Evolutionary conservation across 352 stramenopile genomes (phyloP), one percentile per base, ranked within the genome.

Genomic region (Phytophthora macrochlamydospora): DNA sequence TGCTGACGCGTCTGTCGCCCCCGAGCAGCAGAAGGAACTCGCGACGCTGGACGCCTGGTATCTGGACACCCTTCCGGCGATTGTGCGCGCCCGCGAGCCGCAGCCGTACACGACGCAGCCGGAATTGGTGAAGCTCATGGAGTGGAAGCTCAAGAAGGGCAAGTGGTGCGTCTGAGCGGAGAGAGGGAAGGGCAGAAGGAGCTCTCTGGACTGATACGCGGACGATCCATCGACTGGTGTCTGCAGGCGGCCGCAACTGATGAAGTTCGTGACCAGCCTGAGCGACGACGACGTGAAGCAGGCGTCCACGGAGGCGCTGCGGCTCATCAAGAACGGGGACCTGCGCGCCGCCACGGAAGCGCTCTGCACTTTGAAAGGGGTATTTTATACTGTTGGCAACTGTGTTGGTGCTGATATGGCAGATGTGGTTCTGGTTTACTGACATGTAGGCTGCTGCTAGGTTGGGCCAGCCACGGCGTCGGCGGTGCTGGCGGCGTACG

Each of bases 111-210:
- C 91, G 58, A 79, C 66, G 35, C 78, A 93, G 46, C 9, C 51
- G 28, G 82, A 94, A 51, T 65, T 94, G 40, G 62, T 75, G 30
- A 67, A 77, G 44, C 73, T 94, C 44, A 90, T 94, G 84, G 62
- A 92, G 57, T 94, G 86, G 86, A 94, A 93, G 63, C 81, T 94
- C 43, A 91, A 84, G 64, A 94, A 93, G 56, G 86, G 84, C 43
- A 94, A 94, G 72, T 94, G 84, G 86, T 92, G 50, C 28, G 67
- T 71, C 2, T n/a, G 29, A 59, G 33, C 7, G 46, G 7, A 7
- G 5, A 7, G n/a, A 18, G 12, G 24, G 14, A 1, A 14, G n/a
- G 11, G 7, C 12, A 13, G 24, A 30, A 54, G 40, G 18, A 24
- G 18, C 18, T 24, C 18, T 24, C 18, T 24, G 18, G 18, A 24